Conservation (phyloP, 2,329 filamentous ascomycete species). For the Myriangium duriaei region DNA sequence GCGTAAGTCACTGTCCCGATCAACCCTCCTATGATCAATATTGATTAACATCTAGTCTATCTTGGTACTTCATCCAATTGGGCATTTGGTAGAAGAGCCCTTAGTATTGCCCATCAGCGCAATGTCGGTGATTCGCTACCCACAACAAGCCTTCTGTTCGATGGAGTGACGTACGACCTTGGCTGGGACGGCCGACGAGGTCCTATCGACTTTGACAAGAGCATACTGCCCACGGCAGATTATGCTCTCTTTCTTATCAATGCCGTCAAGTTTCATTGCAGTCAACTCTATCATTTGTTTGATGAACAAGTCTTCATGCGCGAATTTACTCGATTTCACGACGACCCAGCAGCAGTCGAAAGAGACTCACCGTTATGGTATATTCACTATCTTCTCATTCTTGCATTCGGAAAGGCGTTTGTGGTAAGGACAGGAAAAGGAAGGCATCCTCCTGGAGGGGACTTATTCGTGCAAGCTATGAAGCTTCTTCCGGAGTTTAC, state of each 20-base stretch:
- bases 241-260: conserved; percentile 43
- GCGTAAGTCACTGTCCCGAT: no score
- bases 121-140: conserved; percentile 33
- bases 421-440: conserved; percentile 25
- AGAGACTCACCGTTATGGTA: conserved; percentile 32
- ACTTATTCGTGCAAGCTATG: conserved; percentile 35
- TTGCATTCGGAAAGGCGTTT: conserved; percentile 45
- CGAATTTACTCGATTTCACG: conserved; percentile 30
- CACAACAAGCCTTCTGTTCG: conserved; percentile 35
- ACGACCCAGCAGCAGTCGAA: conserved; percentile 15
- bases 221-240: conserved; percentile 38
- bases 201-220: conserved; percentile 20
- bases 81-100: conserved; percentile 40
- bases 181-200: conserved; percentile 36
- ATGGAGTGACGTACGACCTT: conserved; percentile 40
- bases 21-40: no score
- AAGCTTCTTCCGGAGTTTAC: conserved; percentile 32
- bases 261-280: conserved; percentile 44
- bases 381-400: conserved; percentile 40
- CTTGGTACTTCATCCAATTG: conserved; percentile 45
- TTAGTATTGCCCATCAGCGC: conserved; percentile 38
- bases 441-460: conserved; percentile 33
- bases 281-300: conserved; percentile 42
- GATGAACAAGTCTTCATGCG: conserved; percentile 41
- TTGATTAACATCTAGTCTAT: no score